Percentiles rank a stretch among this genome's conserved stretches.
These are phyloP conservation scores for Rosa chinensis DNA, from an alignment of 306 rosid species.

Conservation along the genomic window DNA sequence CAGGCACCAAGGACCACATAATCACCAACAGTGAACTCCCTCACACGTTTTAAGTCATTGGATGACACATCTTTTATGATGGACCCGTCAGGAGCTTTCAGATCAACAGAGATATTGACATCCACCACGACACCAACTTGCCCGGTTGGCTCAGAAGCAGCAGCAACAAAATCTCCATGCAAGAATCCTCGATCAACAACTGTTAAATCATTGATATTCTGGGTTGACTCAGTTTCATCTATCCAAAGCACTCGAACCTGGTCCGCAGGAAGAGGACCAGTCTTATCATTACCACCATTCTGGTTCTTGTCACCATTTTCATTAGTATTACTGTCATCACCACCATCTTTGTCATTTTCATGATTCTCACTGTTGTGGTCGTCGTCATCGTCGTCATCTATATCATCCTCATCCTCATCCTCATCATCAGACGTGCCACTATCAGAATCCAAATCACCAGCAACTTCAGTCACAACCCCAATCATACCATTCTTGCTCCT, in stretches of 20 bases:
- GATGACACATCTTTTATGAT: slow-evolving; percentile 66
- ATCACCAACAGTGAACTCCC: slow-evolving; percentile 94
- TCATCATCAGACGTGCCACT: slow-evolving; percentile 67
- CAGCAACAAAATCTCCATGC: slow-evolving; percentile 93
- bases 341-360: slow-evolving; percentile 46
- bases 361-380: slow-evolving; percentile 41
- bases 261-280: slow-evolving; percentile 58
- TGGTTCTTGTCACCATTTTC: slow-evolving; percentile 39
- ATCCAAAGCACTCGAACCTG: slow-evolving; percentile 92
- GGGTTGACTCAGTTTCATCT: slow-evolving; percentile 77
- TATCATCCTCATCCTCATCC: slow-evolving; percentile 51
- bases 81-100: slow-evolving; percentile 69
- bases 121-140: slow-evolving; percentile 97
- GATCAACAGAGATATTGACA: slow-evolving; percentile 76
- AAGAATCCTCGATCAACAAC: slow-evolving; percentile 88
- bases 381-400: slow-evolving; percentile 34
- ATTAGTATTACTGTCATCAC: slow-evolving; percentile 36
- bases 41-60: slow-evolving; percentile 72
- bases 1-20: slow-evolving; percentile 94
- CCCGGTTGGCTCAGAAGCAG: slow-evolving; percentile 84
- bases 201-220: slow-evolving; percentile 51
- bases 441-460: slow-evolving; percentile 89
- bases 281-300: slow-evolving; percentile 42
- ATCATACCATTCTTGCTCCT: slow-evolving; percentile 53
- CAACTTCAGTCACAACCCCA: slow-evolving; percentile 91